Conservation (phyloP, 495 filamentous ascomycete species). For the Emericellopsis terricola region DNA sequence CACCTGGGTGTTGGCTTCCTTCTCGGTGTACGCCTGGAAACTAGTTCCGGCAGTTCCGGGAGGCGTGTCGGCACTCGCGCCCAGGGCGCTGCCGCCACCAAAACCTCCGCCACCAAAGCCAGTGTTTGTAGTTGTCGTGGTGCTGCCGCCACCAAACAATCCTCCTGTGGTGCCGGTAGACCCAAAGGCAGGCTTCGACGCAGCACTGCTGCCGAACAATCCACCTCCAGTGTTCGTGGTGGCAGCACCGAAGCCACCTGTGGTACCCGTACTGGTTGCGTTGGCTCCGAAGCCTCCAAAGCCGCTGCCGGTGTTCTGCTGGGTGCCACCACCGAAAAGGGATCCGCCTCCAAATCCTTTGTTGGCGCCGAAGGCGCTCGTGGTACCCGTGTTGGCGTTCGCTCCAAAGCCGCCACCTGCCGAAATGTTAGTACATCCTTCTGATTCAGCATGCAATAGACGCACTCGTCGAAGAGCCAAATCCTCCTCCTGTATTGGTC, state of each 20-base stretch:
- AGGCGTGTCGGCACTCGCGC: slow-evolving; percentile 28
- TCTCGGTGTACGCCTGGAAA: slow-evolving; percentile 65
- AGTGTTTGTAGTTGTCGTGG: slow-evolving; percentile 20
- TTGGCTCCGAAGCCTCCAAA: slow-evolving; percentile 32
- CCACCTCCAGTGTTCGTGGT: slow-evolving; percentile 2
- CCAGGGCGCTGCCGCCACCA: slow-evolving; percentile 25
- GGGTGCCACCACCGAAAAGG: slow-evolving; percentile 19
- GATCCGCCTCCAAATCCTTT: slow-evolving; percentile 16
- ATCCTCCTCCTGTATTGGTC: slow-evolving; percentile 9
- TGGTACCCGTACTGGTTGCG: slow-evolving; percentile 6
- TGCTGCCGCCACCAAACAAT: slow-evolving; percentile 6
- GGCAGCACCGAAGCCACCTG: slow-evolving; percentile 7
- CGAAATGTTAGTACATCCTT: neutral
- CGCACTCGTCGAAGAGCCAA: slow-evolving; percentile 14
- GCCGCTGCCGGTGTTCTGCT: slow-evolving; percentile 19
- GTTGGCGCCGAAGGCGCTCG: slow-evolving; percentile 29
- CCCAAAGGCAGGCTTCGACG: slow-evolving; percentile 6
- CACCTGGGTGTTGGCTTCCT: slow-evolving; percentile 41
- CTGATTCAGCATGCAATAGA: slow-evolving; percentile 2
- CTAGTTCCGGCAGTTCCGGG: slow-evolving; percentile 54
- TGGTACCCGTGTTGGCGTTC: neutral
- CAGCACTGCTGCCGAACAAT: slow-evolving; percentile 5
- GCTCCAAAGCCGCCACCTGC: neutral
- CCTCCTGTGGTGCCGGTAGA: slow-evolving; percentile 9
- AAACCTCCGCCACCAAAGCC: slow-evolving; percentile 13